These are phyloP conservation scores for Aristolochia contorta DNA, from an alignment of 164 flowering plant species.

Conservation along the genomic window DNA sequence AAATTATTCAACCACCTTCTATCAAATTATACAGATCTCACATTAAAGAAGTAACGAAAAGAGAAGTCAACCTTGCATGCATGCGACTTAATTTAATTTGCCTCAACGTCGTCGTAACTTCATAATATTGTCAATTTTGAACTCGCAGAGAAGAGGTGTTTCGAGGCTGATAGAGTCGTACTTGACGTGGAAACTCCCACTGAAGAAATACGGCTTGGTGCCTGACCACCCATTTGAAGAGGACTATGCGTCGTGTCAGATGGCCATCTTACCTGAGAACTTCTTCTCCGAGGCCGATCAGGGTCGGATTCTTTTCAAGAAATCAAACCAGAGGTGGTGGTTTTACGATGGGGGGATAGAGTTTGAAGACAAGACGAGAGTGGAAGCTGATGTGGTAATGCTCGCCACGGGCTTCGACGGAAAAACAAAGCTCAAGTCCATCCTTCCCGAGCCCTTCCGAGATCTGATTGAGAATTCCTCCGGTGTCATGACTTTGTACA, in stretches of 20 bases:
- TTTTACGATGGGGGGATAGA: conserved; percentile 65
- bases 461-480: conserved; percentile 40
- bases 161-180: conserved; percentile 79
- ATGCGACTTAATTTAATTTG: too few species aligned
- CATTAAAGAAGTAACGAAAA: too few species aligned
- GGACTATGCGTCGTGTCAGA: conserved; percentile 88
- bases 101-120: too few species aligned
- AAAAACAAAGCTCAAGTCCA: conserved; percentile 52
- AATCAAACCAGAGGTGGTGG: conserved; percentile 53
- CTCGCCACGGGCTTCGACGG: conserved; percentile 89
- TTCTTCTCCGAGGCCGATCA: conserved; percentile 79
- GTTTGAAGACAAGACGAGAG: conserved; percentile 51
- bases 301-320: conserved; percentile 65
- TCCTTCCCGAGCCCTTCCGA: conserved; percentile 71
- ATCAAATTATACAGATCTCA: too few species aligned
- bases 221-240: conserved; percentile 90
- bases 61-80: too few species aligned
- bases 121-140: neutral
- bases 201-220: conserved; percentile 63
- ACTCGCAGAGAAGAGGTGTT: conserved; percentile 38
- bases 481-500: conserved; percentile 75
- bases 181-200: conserved; percentile 61
- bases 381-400: conserved; percentile 82
- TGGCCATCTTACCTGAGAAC: conserved; percentile 82
- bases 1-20: too few species aligned